phyloP scores from a whole-genome alignment of 2,329 filamentous ascomycete species.

The Aquanectria penicillioides region DNA sequence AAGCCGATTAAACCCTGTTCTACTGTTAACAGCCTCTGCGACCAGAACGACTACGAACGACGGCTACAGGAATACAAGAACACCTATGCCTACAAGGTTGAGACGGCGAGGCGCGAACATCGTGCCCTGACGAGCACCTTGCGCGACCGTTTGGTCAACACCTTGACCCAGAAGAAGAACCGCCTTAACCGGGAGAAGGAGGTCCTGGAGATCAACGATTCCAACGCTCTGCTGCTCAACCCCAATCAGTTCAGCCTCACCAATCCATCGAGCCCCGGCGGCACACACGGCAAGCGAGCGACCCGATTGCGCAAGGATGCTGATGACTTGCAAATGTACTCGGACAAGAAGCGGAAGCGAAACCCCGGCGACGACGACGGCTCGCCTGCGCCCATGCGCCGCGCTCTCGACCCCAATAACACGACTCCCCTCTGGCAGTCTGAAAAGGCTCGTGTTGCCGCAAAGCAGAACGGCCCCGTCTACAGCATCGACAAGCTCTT shows the following conservation, averaged over 20 bases:
- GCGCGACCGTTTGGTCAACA: constrained; percentile 74
- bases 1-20: constrained; percentile 1
- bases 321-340: constrained; percentile 65
- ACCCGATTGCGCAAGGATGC: constrained; percentile 69
- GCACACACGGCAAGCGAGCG: constrained; percentile 70
- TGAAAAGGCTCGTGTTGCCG: constrained; percentile 63
- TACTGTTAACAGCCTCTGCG: constrained; percentile 26
- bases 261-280: constrained; percentile 72
- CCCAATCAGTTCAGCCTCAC: constrained; percentile 75
- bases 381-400: constrained; percentile 67
- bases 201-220: constrained; percentile 73
- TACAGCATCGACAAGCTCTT: constrained; percentile 78
- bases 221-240: constrained; percentile 71
- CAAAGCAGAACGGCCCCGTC: constrained; percentile 67
- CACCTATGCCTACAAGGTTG: constrained; percentile 68
- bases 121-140: constrained; percentile 67
- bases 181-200: constrained; percentile 74
- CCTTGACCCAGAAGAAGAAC: constrained; percentile 71
- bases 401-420: constrained; percentile 64
- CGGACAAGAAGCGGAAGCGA: constrained; percentile 72
- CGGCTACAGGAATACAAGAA: constrained; percentile 69
- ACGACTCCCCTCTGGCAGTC: constrained; percentile 72
- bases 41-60: constrained; percentile 70
- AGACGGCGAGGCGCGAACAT: constrained; percentile 71
- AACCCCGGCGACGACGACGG: constrained; percentile 70